These are phyloP conservation scores for Trichoderma oligosporum DNA, from an alignment of 2,329 filamentous ascomycete species.

Conservation along the genomic window DNA sequence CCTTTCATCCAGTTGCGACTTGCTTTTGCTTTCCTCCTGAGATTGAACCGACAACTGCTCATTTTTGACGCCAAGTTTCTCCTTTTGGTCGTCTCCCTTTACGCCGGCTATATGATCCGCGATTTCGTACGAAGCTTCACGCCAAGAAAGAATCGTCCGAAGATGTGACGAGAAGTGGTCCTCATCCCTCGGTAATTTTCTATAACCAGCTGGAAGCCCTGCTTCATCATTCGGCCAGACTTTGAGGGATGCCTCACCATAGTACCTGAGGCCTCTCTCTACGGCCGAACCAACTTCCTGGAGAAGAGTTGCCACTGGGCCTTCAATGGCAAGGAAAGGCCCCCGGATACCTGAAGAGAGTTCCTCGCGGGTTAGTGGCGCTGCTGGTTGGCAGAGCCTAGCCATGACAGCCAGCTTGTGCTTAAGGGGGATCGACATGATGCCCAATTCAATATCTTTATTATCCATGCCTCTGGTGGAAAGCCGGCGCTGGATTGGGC, in stretches of 20 bases:
- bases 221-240: constrained; percentile 40
- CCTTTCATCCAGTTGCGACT: neutral
- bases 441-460: constrained; percentile 41
- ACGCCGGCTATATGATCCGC: constrained; percentile 45
- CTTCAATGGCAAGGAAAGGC: constrained; percentile 79
- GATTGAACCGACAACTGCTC: neutral
- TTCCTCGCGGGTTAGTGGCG: constrained; percentile 34
- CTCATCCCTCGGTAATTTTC: constrained; percentile 25
- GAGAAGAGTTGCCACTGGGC: constrained; percentile 53
- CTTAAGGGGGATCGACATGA: constrained; percentile 70
- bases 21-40: neutral
- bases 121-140: constrained; percentile 69
- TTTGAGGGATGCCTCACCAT: constrained; percentile 41
- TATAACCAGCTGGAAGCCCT: neutral
- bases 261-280: constrained; percentile 54
- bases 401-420: constrained; percentile 74
- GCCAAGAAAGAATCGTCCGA: constrained; percentile 63
- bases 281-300: constrained; percentile 61
- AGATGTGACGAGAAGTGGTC: constrained; percentile 59
- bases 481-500: constrained; percentile 23
- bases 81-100: neutral
- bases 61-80: constrained; percentile 5
- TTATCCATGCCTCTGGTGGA: constrained; percentile 55
- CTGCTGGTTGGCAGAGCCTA: constrained; percentile 68
- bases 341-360: constrained; percentile 55